phyloP scores from a whole-genome alignment of 371 early-diverging fungal species.

The Vavraia culicis region DNA sequence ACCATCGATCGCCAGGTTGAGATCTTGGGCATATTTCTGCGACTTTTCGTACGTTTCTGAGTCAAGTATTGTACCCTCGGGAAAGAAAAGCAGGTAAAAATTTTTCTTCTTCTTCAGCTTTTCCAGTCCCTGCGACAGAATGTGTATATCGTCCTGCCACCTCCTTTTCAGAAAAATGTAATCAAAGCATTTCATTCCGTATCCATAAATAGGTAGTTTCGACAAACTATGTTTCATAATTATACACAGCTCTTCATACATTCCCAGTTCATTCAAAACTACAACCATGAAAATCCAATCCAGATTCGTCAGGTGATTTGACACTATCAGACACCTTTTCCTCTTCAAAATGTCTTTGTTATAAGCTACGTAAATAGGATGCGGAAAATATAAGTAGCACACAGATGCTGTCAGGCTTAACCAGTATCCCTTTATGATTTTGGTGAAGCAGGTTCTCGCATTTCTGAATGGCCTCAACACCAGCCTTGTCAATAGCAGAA shows the following conservation, averaged over 20 bases:
- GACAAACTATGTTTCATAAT: constrained; percentile 28
- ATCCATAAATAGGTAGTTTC: constrained; percentile 32
- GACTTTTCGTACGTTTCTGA: constrained; percentile 15
- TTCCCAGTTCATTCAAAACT: constrained; percentile 13
- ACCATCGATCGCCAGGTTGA: constrained; percentile 7
- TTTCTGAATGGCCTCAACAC: no score
- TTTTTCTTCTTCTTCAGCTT: constrained; percentile 5
- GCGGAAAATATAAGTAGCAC: constrained; percentile 19
- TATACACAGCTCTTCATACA: constrained; percentile 19
- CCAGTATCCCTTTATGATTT: constrained; percentile 2
- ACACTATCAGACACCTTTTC: constrained; percentile 26
- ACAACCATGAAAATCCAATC: constrained; percentile 35
- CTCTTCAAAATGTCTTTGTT: constrained; percentile 14
- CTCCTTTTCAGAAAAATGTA: constrained; percentile 34
- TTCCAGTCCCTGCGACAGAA: constrained; percentile 8
- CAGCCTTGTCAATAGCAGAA: no score
- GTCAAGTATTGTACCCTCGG: constrained; percentile 38
- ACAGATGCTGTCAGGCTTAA: constrained; percentile 14
- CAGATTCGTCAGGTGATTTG: constrained; percentile 37
- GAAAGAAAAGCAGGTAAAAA: constrained; percentile 30
- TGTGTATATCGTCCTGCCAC: constrained; percentile 18
- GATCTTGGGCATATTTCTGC: constrained; percentile 9
- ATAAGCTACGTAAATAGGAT: constrained; percentile 22
- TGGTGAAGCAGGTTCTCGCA: no score
- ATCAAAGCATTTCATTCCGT: constrained; percentile 26